Base-by-base conservation (phyloP, 164 flowering plant species). In the Hamamelis virginiana region DNA sequence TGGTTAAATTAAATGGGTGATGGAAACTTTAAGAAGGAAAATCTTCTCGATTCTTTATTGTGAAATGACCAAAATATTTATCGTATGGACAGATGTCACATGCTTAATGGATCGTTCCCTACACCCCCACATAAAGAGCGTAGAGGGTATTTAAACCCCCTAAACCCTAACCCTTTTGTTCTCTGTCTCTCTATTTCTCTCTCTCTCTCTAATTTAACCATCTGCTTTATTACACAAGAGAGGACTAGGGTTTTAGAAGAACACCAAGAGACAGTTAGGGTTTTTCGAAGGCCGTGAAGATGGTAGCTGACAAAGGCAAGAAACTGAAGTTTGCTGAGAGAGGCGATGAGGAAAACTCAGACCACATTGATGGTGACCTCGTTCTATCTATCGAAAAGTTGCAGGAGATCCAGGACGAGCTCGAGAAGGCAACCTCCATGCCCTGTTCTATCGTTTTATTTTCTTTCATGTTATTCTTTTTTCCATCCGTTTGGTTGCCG, bases 351-450 rank as follows among this genome's bases (percentile, higher is more conserved):
- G 84, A 78, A 14, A 81, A 75, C 68, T 14, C 76, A 0, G 91
- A 86, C 59, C 77, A 69, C 28, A 72, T 87, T 69, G 91, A 88
- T 50, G 81, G 78, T 15, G 83, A 82, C 26, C 89, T 89, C 57
- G 88, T 89, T 47, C 76, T 80, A 46, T 80, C 88, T 69, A 80
- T 89, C 63, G 93, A 89, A 62, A 87, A 85, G 76, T 67, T 89
- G n/a, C 91, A 87, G 75, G 91, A 87, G 79, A 71, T 89, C 72
- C 93, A 89, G 64, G 93, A 89, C 44, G 86, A 89, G 71, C 92
- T 88, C 48, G 92, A 88, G 50, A 86, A 86, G 83, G 90, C 86
- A n/a, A n/a, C n/a, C n/a, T n/a, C n/a, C n/a, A n/a, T n/a, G n/a
- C n/a, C n/a, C n/a, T n/a, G n/a, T n/a, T n/a, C n/a, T n/a, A n/a